phyloP scores from a whole-genome alignment of 176 grass and related monocot species.

The Triticum urartu region DNA sequence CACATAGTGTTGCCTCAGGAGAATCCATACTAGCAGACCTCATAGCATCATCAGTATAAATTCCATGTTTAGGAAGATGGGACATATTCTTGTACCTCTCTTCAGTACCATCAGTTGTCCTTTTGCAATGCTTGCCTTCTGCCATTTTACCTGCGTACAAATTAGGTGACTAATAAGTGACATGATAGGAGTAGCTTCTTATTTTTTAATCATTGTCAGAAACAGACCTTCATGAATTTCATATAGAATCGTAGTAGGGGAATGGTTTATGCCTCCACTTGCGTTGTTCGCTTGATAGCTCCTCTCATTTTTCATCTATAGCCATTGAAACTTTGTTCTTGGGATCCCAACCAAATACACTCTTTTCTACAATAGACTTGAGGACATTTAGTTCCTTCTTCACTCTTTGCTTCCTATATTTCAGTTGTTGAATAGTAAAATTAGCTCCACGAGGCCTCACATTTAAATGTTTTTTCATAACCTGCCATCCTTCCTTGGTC shows the following conservation, averaged over 20 bases:
- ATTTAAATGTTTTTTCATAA: neutral
- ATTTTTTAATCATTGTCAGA: neutral
- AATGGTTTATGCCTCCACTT: neutral
- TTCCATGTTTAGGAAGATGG: neutral
- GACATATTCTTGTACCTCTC: neutral
- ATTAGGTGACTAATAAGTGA: neutral
- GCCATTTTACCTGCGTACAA: neutral
- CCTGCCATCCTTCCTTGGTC: neutral
- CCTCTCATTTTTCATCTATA: neutral
- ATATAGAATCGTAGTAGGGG: neutral
- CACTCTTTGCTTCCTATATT: neutral
- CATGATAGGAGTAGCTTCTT: neutral
- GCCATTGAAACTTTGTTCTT: neutral
- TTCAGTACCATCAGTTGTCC: neutral
- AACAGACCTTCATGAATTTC: neutral
- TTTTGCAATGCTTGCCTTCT: neutral
- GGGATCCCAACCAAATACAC: neutral
- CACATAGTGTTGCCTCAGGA: neutral
- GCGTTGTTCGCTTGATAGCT: neutral
- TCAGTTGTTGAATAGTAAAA: neutral
- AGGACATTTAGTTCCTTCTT: neutral
- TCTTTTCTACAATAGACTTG: neutral
- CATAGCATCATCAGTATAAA: neutral
- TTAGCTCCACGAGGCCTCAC: neutral
- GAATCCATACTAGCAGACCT: neutral